Base-by-base conservation (phyloP, 306 rosid species). In the Cucurbita ficifolia region DNA sequence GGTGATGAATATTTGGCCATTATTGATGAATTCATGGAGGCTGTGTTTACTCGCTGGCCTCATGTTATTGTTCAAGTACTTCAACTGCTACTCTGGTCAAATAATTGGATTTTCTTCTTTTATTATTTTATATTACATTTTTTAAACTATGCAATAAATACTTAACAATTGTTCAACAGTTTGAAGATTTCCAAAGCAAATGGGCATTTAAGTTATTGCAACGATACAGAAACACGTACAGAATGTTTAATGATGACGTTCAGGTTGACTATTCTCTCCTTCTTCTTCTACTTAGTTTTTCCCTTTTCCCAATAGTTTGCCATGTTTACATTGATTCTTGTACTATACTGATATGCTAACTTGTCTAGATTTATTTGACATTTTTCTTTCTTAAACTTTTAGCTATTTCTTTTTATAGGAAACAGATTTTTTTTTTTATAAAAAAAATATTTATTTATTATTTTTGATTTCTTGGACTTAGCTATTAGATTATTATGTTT, bases 121-220 rank as follows among this genome's bases (percentile, higher is more conserved):
- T 65, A 35, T 70, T 35, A 12, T 55, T 69, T 76, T 72, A 1
- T 58, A 40, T 57, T 24, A 8, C n/a, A 40, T 73, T 8, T 8
- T n/a, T 49, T 45, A 22, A 55, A 35, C 18, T 63, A 19, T 50
- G 12, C 33, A 59, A 52, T 62, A 72, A 54, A 51, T 52, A 55
- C 75, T 79, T 36, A 36, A 70, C 51, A 36, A 80, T 46, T 39
- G 82, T 70, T 70, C 8, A 62, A 60, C 87, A 95, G 99, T 95
- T 95, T 86, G 99, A 95, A 87, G 99, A 95, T 83, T 95, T 95
- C 79, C 97, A 91, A 87, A 95, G 99, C 96, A 95, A 95, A 78
- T 95, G 99, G 99, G 99, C 99, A 35, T 91, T 95, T 79, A 91
- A 89, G 85, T 85, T 95, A 77, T 88, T 95, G 76, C 97, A 91